Conservation (phyloP, 2,329 filamentous ascomycete genomes). For the Diaporthe eres region DNA sequence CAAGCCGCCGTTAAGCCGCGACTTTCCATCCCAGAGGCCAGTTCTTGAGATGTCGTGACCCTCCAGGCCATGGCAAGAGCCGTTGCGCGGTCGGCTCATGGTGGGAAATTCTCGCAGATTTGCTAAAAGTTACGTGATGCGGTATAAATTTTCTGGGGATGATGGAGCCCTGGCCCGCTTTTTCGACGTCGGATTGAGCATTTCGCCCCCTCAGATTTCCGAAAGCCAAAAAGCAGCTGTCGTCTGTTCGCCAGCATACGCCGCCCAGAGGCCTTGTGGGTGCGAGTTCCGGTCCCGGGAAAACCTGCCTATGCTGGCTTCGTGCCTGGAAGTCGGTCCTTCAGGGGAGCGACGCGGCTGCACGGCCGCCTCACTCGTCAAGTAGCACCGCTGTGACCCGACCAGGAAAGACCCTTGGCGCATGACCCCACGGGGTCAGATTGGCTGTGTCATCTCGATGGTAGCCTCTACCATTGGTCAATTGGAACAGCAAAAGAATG, state of each 20-base stretch:
- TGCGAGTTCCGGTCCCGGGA: conserved; percentile 17
- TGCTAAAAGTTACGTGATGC: conserved; percentile 36
- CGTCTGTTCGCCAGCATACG: conserved; percentile 23
- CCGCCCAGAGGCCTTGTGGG: conserved; percentile 6
- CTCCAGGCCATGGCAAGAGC: neutral
- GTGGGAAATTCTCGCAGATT: conserved; percentile 32
- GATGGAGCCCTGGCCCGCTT: conserved; percentile 25
- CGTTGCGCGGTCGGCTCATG: conserved; percentile 23
- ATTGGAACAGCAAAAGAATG: neutral
- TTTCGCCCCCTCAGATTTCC: conserved; percentile 27
- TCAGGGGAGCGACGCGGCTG: neutral
- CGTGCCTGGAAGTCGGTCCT: neutral
- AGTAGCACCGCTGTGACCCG: conserved; percentile 7
- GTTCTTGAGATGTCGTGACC: conserved; percentile 12
- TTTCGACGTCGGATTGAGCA: conserved; percentile 22
- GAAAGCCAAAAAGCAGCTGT: conserved; percentile 18
- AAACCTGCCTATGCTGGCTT: conserved; percentile 20
- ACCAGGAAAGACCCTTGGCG: conserved; percentile 7
- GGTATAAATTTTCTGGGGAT: conserved; percentile 26
- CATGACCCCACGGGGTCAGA: conserved; percentile 27
- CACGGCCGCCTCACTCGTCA: conserved; percentile 8
- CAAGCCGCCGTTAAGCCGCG: conserved; percentile 24
- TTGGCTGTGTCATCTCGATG: conserved; percentile 13
- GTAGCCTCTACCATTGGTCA: conserved; percentile 17
- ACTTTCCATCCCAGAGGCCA: conserved; percentile 29